phyloP scores from a whole-genome alignment of 2,329 filamentous ascomycete genomes.

The Fusarium protoensiforme region DNA sequence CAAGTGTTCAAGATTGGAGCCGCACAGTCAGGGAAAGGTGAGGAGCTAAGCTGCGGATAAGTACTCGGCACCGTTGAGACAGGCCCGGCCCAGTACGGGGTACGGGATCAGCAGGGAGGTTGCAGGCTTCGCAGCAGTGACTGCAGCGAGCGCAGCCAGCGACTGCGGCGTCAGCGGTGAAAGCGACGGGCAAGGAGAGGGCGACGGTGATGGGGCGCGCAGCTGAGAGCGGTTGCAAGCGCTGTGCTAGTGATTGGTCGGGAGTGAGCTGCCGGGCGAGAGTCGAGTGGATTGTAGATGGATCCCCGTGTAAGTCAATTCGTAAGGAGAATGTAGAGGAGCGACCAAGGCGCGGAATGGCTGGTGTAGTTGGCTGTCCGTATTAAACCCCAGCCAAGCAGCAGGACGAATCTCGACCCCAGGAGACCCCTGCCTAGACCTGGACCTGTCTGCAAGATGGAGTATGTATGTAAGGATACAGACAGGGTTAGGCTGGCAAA shows the following conservation, averaged over 20 bases:
- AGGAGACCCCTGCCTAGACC: background rate
- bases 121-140: constrained; percentile 2
- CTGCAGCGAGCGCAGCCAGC: constrained; percentile 10
- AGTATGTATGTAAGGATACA: background rate
- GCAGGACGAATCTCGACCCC: background rate
- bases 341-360: background rate
- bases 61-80: constrained; percentile 17
- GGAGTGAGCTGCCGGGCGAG: constrained; percentile 1
- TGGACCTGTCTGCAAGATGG: background rate
- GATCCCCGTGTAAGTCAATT: constrained; percentile 33
- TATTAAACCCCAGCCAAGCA: constrained; percentile 1
- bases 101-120: constrained; percentile 11
- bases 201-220: constrained; percentile 16
- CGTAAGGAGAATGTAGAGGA: constrained; percentile 4
- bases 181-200: constrained; percentile 13
- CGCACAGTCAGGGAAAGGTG: background rate
- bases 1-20: constrained; percentile 9
- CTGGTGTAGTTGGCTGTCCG: constrained; percentile 3
- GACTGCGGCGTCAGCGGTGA: constrained; percentile 12
- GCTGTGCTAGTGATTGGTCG: constrained; percentile 24
- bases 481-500: background rate
- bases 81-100: constrained; percentile 1
- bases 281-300: constrained; percentile 30
- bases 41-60: constrained; percentile 8
- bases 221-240: constrained; percentile 7